These are phyloP conservation scores for Penicillium goetzii DNA, from an alignment of 495 filamentous ascomycete genomes.

Conservation along the genomic window DNA sequence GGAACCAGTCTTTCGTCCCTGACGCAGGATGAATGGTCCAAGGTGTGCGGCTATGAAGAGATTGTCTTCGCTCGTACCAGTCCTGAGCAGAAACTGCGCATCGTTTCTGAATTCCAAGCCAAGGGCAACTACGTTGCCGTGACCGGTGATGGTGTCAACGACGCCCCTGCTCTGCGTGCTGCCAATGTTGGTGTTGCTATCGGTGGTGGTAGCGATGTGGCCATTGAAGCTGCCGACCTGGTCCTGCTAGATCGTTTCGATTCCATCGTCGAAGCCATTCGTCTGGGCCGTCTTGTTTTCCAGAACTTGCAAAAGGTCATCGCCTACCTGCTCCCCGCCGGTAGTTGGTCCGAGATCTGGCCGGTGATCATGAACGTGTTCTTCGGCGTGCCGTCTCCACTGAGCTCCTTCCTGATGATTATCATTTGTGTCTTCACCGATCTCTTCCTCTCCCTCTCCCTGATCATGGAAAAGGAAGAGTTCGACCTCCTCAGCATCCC, in stretches of 20 bases:
- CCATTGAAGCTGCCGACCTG: conserved; percentile 84
- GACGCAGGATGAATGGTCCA: conserved; percentile 60
- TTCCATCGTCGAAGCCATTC: conserved; percentile 68
- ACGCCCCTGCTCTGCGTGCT: conserved; percentile 65
- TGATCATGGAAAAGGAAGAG: conserved; percentile 73
- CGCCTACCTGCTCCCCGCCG: conserved; percentile 64
- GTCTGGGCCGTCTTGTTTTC: conserved; percentile 58
- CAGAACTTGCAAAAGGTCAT: conserved; percentile 65
- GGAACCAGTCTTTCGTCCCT: conserved; percentile 62
- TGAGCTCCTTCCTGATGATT: conserved; percentile 74
- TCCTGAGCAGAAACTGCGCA: conserved; percentile 76
- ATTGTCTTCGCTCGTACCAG: conserved; percentile 76
- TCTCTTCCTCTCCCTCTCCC: conserved; percentile 59
- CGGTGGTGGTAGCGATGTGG: conserved; percentile 60
- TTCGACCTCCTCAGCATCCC: conserved; percentile 66
- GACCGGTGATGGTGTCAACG: conserved; percentile 73
- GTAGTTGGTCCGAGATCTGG: conserved; percentile 75
- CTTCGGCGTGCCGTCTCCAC: conserved; percentile 69
- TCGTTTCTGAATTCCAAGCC: conserved; percentile 67
- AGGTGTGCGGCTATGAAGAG: conserved; percentile 60
- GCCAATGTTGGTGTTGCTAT: conserved; percentile 72
- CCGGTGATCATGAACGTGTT: conserved; percentile 72
- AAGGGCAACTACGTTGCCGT: conserved; percentile 73
- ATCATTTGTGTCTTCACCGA: conserved; percentile 72
- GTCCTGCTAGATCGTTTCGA: conserved; percentile 76